Base-by-base conservation (phyloP, 2,329 filamentous ascomycete genomes). In the Xenoacremonium recifei region DNA sequence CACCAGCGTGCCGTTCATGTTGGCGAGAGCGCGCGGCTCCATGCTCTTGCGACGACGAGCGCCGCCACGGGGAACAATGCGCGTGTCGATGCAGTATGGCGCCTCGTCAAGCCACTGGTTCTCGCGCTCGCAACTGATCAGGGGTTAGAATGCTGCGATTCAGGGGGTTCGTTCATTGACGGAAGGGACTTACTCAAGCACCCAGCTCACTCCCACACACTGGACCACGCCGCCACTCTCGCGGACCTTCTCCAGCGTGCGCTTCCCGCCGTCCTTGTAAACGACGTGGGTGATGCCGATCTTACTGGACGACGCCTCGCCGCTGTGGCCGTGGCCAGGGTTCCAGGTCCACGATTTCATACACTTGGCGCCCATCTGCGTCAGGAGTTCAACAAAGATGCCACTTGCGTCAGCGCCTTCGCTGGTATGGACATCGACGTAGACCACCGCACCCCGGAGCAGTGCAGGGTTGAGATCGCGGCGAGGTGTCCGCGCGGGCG, bases 131-230 rank as follows among this genome's bases (percentile, higher is more conserved):
- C 87, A 92, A 54, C 85, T 88, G 42, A 35, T 16, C 5, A 5
- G 3, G 11, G 12, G 52, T 71, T 57, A 69, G 59, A n/a, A n/a
- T n/a, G n/a, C n/a, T n/a, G n/a, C n/a, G n/a, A n/a, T n/a, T n/a
- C n/a, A n/a, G n/a, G n/a, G n/a, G n/a, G n/a, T n/a, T n/a, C n/a
- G n/a, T n/a, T n/a, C n/a, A n/a, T n/a, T n/a, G n/a, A n/a, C n/a
- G n/a, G n/a, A 13, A 21, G 12, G 18, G 4, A 79, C 84, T 77
- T 79, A 89, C 85, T 95, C 89, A 49, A 95, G 76, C 40, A 93
- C 86, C 89, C 89, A 96, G 51, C 83, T 84, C 35, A 95, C 86
- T 37, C 89, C 89, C 41, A 96, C 89, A 66, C 89, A 95, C 54
- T 88, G 83, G 27, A 96, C 87, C 21, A 87, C 73, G 5, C 88